These are phyloP conservation scores for Pichia sp. DNA, from an alignment of 1,139 yeast genomes.

Conservation along the genomic window DNA sequence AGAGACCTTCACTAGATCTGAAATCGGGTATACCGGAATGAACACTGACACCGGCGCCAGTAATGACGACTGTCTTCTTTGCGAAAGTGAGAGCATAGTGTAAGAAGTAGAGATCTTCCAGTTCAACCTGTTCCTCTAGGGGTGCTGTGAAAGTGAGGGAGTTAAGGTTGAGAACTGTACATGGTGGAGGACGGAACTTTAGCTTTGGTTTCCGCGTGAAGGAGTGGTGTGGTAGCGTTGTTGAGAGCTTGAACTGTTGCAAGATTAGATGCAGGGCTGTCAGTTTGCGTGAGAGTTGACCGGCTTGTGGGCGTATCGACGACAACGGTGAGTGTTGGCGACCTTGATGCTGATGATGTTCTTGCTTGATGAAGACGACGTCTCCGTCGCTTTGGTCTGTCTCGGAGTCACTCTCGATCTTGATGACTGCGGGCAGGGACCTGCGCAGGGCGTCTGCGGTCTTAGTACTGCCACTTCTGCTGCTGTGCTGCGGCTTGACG, in stretches of 20 bases:
- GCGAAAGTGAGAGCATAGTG: slow-evolving; percentile 41
- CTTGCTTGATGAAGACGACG: too few relatives aligned
- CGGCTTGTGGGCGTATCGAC: too few relatives aligned
- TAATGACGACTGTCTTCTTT: slow-evolving; percentile 46
- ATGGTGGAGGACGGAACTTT: slow-evolving; percentile 35
- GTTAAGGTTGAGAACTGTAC: slow-evolving; percentile 33
- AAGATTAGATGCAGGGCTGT: too few relatives aligned
- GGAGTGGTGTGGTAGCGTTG: slow-evolving; percentile 8
- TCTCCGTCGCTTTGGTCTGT: too few relatives aligned
- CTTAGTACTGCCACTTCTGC: too few relatives aligned
- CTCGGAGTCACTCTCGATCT: too few relatives aligned
- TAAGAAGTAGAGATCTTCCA: slow-evolving; percentile 35
- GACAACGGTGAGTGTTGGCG: too few relatives aligned
- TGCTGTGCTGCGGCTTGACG: too few relatives aligned
- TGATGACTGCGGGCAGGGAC: too few relatives aligned
- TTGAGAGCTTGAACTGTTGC: slow-evolving; percentile 4
- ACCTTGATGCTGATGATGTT: too few relatives aligned
- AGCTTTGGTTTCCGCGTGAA: slow-evolving; percentile 31
- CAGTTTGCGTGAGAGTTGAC: too few relatives aligned
- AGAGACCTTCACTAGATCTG: slow-evolving; percentile 70
- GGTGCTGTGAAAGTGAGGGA: slow-evolving; percentile 22
- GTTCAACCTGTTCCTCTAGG: slow-evolving; percentile 28
- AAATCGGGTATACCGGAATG: slow-evolving; percentile 91
- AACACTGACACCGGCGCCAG: slow-evolving; percentile 90
- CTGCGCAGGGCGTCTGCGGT: too few relatives aligned